Percentiles rank a stretch among this genome's conserved stretches.
Evolutionary conservation across 352 stramenopile species (phyloP).

Genomic region (Phytophthora podocarpi): DNA sequence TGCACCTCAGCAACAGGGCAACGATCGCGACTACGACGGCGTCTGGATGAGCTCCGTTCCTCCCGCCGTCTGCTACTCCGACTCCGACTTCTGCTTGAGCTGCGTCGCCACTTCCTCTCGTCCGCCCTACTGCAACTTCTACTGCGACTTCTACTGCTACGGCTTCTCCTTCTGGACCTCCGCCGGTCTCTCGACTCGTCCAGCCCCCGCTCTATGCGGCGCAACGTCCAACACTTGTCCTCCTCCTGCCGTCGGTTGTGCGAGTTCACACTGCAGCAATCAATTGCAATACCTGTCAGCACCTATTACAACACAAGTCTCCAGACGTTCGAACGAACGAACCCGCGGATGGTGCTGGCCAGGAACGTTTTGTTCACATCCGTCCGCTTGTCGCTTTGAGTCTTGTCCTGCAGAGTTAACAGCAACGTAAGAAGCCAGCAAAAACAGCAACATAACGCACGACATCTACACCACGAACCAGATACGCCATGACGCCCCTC

Average conservation of each 20-base stretch:
- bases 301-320: not conserved
- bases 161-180: conserved; percentile 14
- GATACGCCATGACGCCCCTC: conserved; percentile 56
- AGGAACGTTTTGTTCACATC: conserved; percentile 80
- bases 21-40: conserved; percentile 23
- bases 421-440: not conserved
- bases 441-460: not conserved
- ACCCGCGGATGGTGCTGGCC: conserved; percentile 66
- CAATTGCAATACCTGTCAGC: not conserved
- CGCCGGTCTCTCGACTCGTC: conserved; percentile 16
- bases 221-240: conserved; percentile 63
- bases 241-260: conserved; percentile 74
- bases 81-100: conserved; percentile 16
- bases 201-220: conserved; percentile 45
- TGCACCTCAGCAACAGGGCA: not conserved
- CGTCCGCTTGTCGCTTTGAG: conserved; percentile 27
- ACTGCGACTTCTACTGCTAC: conserved; percentile 22
- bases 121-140: not conserved
- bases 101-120: conserved; percentile 6
- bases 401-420: conserved; percentile 24
- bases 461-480: conserved; percentile 32
- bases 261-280: conserved; percentile 45
- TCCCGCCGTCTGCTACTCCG: not conserved
- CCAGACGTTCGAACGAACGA: conserved; percentile 9
- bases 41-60: conserved; percentile 13